Evolutionary conservation across 805 yeast species (phyloP), one percentile per base, ranked within the genome.

Genomic region (Cyberlindnera bimundalis): DNA sequence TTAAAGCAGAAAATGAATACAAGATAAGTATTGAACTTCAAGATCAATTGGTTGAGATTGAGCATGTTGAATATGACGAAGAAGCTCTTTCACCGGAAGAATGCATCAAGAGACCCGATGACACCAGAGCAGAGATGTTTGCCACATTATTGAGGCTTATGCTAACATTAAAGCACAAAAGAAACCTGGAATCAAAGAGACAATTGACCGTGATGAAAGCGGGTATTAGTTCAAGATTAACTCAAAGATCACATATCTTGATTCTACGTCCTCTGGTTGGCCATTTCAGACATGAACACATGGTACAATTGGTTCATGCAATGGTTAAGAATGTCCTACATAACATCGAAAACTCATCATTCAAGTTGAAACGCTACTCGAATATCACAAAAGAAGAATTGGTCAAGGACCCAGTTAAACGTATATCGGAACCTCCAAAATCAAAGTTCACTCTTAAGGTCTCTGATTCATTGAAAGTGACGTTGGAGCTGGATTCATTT

Each of bases 1-100:
- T 87, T 4, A 70, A 71, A 13, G 73, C 81, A 14, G 79, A 84
- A 23, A 74, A 73, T 38, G 77, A 74, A 37, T 78, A 81, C 45
- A 81, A 78, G 50, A 74, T 90, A 16, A 68, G 74, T 1, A 69
- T 87, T 31, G 87, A 84, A 45, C 61, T 84, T 15, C 73, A 76
- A 29, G 79, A 81, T 46, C 84, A 81, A 46, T 65, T 76, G 27
- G 65, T 90, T 27, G 95, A 85, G 57, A 72, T 90, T 36, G 93
- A 82, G 46, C 67, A 78, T n/a, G 70, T 78, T 13, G 66, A 73
- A 4, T 66, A 58, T 7, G 67, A 62, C 15, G 68, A 62, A 13
- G 64, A 58, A 15, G 34, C 11, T 14, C 50, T 52, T 1, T 47
- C 59, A 6, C 68, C 65, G 28, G 59, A 59, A 26, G 64, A 56